Evolutionary conservation across 352 stramenopile species (phyloP).

Genomic region (Phytophthora brassicae): DNA sequence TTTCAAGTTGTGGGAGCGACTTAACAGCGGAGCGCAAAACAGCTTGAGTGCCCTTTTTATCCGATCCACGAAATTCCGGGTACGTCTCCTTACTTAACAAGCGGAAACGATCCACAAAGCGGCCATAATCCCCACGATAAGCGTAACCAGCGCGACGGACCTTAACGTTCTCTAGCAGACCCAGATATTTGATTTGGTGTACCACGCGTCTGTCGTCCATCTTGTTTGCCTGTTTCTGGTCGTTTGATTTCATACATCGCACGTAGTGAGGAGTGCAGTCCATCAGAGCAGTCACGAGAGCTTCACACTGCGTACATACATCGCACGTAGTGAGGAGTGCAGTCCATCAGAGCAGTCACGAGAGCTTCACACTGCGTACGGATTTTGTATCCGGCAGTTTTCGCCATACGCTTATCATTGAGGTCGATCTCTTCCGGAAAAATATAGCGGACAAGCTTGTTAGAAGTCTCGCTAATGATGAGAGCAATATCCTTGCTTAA

Average conservation of each 20-base stretch:
- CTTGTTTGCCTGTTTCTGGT: constrained; percentile 84
- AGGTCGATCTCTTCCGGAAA: constrained; percentile 83
- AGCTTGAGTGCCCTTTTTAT: constrained; percentile 84
- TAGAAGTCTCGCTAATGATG: constrained; percentile 80
- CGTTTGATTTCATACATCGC: constrained; percentile 92
- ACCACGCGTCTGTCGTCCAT: constrained; percentile 86
- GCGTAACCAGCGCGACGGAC: constrained; percentile 83
- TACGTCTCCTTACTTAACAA: constrained; percentile 84
- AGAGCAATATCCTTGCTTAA: constrained; percentile 82
- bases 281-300: constrained; percentile 86
- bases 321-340: constrained; percentile 90
- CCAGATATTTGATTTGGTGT: constrained; percentile 89
- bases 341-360: constrained; percentile 87
- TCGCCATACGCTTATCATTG: constrained; percentile 79
- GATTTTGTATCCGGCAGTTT: constrained; percentile 83
- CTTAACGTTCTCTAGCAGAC: constrained; percentile 88
- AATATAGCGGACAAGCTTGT: constrained; percentile 87
- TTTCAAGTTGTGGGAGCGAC: constrained; percentile 63
- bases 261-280: constrained; percentile 91
- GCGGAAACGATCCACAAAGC: constrained; percentile 85
- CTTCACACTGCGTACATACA: constrained; percentile 89
- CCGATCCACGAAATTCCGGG: constrained; percentile 72
- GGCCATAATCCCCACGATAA: constrained; percentile 84
- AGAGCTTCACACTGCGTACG: constrained; percentile 88
- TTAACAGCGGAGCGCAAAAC: constrained; percentile 83